Percentiles rank a stretch among this genome's conserved stretches.
Evolutionary conservation across 192 early-diverging fungal species (phyloP).

Genomic region (Umbelopsis vinacea): DNA sequence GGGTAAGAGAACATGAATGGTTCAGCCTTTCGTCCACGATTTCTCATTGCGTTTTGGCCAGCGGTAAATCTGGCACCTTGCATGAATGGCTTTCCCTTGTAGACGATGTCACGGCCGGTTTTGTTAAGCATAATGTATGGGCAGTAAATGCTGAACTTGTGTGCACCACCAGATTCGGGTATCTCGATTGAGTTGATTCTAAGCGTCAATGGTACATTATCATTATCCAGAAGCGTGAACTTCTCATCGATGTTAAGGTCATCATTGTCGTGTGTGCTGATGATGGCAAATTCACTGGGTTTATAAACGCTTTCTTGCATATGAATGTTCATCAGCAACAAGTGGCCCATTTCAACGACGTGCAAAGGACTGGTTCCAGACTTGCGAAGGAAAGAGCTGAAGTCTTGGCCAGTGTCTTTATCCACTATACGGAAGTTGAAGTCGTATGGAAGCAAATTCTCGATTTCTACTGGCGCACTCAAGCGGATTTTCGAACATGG

Average conservation of each 20-base stretch:
- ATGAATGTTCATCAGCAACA: slow-evolving; percentile 75
- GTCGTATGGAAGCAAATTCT: slow-evolving; percentile 94
- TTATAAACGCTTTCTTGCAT: slow-evolving; percentile 74
- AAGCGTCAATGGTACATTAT: slow-evolving; percentile 66
- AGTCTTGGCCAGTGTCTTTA: slow-evolving; percentile 70
- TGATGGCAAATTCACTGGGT: slow-evolving; percentile 82
- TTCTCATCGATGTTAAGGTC: slow-evolving; percentile 79
- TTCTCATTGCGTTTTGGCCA: slow-evolving; percentile 57
- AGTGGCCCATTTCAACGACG: slow-evolving; percentile 80
- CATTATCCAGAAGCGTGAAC: slow-evolving; percentile 68
- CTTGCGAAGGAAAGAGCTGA: slow-evolving; percentile 64
- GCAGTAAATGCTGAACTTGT: slow-evolving; percentile 88
- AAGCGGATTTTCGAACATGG: slow-evolving; percentile 82
- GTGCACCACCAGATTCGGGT: slow-evolving; percentile 69
- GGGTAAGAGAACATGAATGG: slow-evolving; percentile 96
- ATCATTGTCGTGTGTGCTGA: slow-evolving; percentile 79
- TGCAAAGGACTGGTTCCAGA: slow-evolving; percentile 81
- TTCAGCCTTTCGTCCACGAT: slow-evolving; percentile 43
- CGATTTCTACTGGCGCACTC: slow-evolving; percentile 83
- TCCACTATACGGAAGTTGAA: slow-evolving; percentile 82
- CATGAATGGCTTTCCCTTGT: slow-evolving; percentile 83
- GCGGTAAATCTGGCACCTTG: slow-evolving; percentile 72
- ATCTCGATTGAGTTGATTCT: slow-evolving; percentile 65
- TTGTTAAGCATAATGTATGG: slow-evolving; percentile 96
- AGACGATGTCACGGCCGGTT: slow-evolving; percentile 77